phyloP scores from a whole-genome alignment of 2,329 filamentous ascomycete species.

The Botrytis galanthina region DNA sequence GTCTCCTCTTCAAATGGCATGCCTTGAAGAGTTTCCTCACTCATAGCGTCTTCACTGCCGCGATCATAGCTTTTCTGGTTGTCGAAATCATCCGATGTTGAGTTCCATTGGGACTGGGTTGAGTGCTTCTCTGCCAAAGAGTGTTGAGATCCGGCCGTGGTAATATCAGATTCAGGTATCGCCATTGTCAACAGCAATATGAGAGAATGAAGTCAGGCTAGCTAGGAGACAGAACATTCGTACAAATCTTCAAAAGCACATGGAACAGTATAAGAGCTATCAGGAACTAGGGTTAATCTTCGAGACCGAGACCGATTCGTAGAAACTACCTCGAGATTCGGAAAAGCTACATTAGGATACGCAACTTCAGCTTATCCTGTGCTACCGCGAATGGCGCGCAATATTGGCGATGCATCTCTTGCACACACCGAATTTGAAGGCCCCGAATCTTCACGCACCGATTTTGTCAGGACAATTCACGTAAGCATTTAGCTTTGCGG shows the following conservation, averaged over 20 bases:
- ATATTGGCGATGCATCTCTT: not conserved
- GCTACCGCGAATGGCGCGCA: not conserved
- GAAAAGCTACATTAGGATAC: not conserved
- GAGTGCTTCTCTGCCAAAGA: not conserved
- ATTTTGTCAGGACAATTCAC: not conserved
- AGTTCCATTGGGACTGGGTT: not conserved
- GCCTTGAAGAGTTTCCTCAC: not conserved
- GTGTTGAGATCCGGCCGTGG: not conserved
- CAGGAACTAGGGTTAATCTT: not conserved
- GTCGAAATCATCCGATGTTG: not conserved
- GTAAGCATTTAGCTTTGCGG: not conserved
- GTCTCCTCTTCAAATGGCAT: not conserved
- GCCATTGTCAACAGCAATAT: not conserved
- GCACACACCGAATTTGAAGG: not conserved
- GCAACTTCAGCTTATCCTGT: not conserved
- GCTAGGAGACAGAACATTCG: not conserved
- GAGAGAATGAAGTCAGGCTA: not conserved
- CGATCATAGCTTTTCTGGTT: not conserved
- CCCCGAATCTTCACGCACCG: not conserved
- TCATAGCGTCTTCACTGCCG: not conserved
- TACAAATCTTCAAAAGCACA: not conserved
- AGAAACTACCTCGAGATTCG: not conserved
- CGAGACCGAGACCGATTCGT: not conserved
- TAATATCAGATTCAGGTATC: not conserved
- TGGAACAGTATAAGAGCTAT: not conserved